Evolutionary conservation across 228 moss, liverwort and hornwort species (phyloP).

Genomic region (Sphagnum fallax): DNA sequence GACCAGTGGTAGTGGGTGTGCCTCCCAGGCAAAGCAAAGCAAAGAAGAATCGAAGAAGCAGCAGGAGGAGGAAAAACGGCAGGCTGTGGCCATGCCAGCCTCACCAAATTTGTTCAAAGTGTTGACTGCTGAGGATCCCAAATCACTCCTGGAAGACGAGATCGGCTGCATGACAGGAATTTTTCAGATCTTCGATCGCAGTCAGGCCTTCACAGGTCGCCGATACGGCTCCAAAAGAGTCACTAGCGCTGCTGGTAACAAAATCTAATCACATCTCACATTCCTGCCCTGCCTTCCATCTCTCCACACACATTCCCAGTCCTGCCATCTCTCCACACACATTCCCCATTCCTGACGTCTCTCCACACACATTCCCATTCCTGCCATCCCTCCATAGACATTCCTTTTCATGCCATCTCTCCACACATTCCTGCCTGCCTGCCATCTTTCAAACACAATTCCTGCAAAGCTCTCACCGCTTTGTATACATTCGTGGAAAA

Average conservation of each 20-base stretch:
- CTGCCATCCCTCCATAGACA: too few relatives aligned
- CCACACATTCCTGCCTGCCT: too few relatives aligned
- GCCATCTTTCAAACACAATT: too few relatives aligned
- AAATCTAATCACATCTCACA: not conserved
- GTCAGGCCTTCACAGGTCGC: slow-evolving; percentile 30
- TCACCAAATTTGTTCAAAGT: slow-evolving; percentile 25
- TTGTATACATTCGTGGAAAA: too few relatives aligned
- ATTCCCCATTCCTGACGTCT: not conserved
- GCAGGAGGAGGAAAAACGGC: too few relatives aligned
- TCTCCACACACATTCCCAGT: not conserved
- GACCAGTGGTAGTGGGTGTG: too few relatives aligned
- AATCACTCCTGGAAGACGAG: slow-evolving; percentile 14
- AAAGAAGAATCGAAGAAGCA: too few relatives aligned
- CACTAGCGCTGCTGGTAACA: slow-evolving; percentile 26
- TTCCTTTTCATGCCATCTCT: too few relatives aligned
- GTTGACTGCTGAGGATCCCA: slow-evolving; percentile 10
- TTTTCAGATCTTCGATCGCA: slow-evolving; percentile 38
- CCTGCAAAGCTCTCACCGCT: too few relatives aligned
- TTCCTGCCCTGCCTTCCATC: not conserved
- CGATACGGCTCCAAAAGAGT: slow-evolving; percentile 23
- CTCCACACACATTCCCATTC: too few relatives aligned
- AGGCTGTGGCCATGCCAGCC: slow-evolving; percentile 17
- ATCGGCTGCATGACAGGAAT: slow-evolving; percentile 34
- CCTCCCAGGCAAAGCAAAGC: too few relatives aligned
- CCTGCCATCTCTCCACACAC: not conserved